Evolutionary conservation across 2,329 filamentous ascomycete genomes (phyloP), one percentile per base, ranked within the genome.

Genomic region (Oidium heveae): DNA sequence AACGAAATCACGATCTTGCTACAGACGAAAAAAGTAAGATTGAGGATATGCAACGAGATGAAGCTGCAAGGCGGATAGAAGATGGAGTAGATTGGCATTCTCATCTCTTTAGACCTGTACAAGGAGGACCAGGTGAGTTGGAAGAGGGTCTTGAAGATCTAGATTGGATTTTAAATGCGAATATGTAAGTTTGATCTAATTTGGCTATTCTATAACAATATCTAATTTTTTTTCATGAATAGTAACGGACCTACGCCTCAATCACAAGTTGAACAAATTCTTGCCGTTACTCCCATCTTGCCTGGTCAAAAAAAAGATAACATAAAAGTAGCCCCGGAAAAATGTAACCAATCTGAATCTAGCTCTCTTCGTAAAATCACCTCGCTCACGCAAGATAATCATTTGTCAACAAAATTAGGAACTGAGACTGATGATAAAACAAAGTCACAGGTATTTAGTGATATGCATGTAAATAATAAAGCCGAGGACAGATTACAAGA

Each of bases 11-110:
- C 63, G 84, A 86, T 60, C 69, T 82, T 9, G 91, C 91, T 4
- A 98, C 91, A 0, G 84, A 91, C 58, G 89, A 95, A 64, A 98
- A 98, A 71, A 88, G 85, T n/a, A 84, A 83, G 66, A 86, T 98
- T 56, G 91, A 98, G 66, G 89, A 96, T 62, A 80, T 77, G 63
- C 91, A 98, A 68, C 77, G 91, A 63, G 82, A 88, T 58, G 89
- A 95, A 64, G 87, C 91, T 1, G 82, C 87, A 18, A 78, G 78
- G 63, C 76, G 91, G 62, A 76, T 76, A 34, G 82, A 87, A 51
- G 80, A 88, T 12, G 82, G 82, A 13, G 71, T 87, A 8, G 86
- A 94, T 59, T 98, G 91, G 91, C 77, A 80, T 36, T 89, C 91
- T 0, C 79, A 80, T 58, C 74, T 96, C 13, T 98, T 98, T 72